Evolutionary conservation across 2,329 filamentous ascomycete genomes (phyloP), one percentile per base, ranked within the genome.

Genomic region (Aureobasidium sp.): DNA sequence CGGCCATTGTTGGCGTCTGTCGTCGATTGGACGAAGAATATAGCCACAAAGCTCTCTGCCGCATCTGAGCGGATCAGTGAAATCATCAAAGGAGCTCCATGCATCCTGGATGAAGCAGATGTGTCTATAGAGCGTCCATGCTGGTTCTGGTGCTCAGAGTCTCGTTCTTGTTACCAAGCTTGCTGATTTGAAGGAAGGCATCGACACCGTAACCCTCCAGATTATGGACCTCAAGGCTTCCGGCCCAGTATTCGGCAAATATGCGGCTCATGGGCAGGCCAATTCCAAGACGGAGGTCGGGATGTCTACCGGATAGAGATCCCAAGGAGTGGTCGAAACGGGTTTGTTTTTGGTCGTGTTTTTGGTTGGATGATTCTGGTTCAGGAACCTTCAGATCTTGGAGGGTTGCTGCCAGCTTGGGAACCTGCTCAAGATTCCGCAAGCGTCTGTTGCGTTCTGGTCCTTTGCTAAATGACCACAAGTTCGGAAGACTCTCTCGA

Each of bases 161-260:
- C 77, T 99, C 94, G 70, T 97, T 96, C 79, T 96, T 96, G 73
- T 99, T 99, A 21, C 94, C 94, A 61, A 99, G 79, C 72, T 95
- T 95, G 5, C 90, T 95, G 62, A 99, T 96, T 71, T 97, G 92
- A 64, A 99, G 75, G 70, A 99, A 99, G 0, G 89, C 92, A 76
- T 99, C 94, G 7, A 95, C 90, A 15, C 94, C 94, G 71, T 96
- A 97, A 0, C 94, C 95, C 70, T 96, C 93, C 8, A 99, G 77
- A 69, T 89, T 96, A 71, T 97, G 93, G 61, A 97, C 74, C 68
- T 96, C 89, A 9, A 99, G 77, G 67, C 84, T 94, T 25, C 94
- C 94, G 2, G 94, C 94, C 94, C 94, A 99, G 74, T 97, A 97
- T 74, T 97, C 93, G 29, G 93, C 91, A 73, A 97, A 99, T 2